Conservation (phyloP, 164 flowering plant species). For the Macadamia tetraphylla region DNA sequence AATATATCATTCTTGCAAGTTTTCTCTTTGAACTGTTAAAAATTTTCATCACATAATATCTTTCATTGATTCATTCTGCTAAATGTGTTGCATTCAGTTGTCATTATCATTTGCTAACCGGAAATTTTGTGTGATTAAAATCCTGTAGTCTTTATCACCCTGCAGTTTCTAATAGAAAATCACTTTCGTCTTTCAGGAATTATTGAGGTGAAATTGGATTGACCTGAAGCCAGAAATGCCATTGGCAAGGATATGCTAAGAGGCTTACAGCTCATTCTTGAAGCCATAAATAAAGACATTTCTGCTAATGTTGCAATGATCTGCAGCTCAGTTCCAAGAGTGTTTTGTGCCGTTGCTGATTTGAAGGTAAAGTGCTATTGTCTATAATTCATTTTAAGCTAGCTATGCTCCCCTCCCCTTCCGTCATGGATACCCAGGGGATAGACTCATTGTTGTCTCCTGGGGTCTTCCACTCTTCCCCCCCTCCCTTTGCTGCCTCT, state of each 20-base stretch:
- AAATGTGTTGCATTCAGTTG: no score
- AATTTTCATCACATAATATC: no score
- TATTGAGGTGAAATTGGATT: conserved; percentile 63
- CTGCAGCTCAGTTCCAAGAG: conserved; percentile 66
- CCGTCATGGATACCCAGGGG: no score
- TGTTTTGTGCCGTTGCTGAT: conserved; percentile 97
- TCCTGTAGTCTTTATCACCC: not conserved
- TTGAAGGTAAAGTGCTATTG: conserved; percentile 55
- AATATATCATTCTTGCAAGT: no score
- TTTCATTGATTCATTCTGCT: no score
- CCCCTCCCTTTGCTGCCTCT: no score
- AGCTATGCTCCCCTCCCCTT: no score
- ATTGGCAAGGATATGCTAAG: conserved; percentile 73
- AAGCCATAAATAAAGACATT: conserved; percentile 41
- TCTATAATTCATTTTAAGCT: not conserved
- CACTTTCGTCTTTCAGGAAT: conserved; percentile 47
- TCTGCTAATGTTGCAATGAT: conserved; percentile 66
- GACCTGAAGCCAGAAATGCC: conserved; percentile 79
- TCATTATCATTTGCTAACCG: no score
- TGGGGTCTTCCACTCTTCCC: no score
- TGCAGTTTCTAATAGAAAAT: not conserved
- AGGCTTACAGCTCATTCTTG: conserved; percentile 52
- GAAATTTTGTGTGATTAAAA: not conserved
- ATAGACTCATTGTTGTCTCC: no score
- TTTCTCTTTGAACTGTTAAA: no score